Percentiles rank a stretch among this genome's conserved stretches.
Conservation (phyloP, 2,329 filamentous ascomycete species). For the Sclerotinia nivalis region DNA sequence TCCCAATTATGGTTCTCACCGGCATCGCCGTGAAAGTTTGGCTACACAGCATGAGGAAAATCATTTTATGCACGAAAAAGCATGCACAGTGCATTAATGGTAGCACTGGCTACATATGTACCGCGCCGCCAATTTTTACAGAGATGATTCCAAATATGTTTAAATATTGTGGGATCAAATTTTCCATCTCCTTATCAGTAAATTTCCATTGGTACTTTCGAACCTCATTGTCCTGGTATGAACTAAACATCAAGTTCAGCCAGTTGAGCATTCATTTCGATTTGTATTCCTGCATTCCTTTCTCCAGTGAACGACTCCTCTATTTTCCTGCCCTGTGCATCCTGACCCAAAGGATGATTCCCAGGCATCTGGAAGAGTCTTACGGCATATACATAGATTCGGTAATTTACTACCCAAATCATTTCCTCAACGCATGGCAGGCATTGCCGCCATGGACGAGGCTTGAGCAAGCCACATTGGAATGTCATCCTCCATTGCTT, state of each 20-base stretch:
- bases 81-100: background rate
- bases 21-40: slow-evolving; percentile 19
- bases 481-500: background rate
- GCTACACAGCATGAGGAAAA: slow-evolving; percentile 11
- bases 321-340: background rate
- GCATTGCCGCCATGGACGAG: background rate
- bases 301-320: background rate
- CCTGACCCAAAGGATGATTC: background rate
- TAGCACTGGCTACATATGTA: slow-evolving; percentile 7
- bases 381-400: background rate
- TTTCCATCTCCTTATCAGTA: slow-evolving; percentile 1
- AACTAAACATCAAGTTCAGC: background rate
- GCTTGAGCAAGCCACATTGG: slow-evolving; percentile 21
- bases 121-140: background rate
- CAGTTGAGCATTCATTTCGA: background rate
- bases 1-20: slow-evolving; percentile 11
- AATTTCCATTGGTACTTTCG: background rate
- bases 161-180: background rate
- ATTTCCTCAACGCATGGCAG: slow-evolving; percentile 16
- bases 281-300: background rate
- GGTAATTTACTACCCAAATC: background rate
- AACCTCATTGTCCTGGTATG: background rate
- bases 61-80: slow-evolving; percentile 13
- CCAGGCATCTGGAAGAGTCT: slow-evolving; percentile 14
- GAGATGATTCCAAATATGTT: background rate